Conservation (phyloP, 306 rosid species). For the Clitoria ternatea region DNA sequence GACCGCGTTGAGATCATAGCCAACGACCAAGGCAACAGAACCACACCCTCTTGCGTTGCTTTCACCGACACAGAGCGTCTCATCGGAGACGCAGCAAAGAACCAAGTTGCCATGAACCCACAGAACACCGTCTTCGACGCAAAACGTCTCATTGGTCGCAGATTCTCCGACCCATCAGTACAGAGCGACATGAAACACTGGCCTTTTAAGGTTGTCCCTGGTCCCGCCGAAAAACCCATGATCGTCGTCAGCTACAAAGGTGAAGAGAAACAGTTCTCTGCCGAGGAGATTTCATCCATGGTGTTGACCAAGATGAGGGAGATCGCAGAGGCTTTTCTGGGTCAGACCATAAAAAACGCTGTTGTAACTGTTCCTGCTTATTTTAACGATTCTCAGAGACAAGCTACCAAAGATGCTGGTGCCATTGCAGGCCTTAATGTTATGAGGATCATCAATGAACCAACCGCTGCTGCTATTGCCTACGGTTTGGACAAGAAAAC, state of each 20-base stretch:
- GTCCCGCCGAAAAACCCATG: slow-evolving; percentile 48
- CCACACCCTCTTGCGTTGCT: slow-evolving; percentile 49
- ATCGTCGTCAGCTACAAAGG: slow-evolving; percentile 40
- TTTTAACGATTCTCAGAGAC: slow-evolving; percentile 49
- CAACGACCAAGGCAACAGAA: slow-evolving; percentile 51
- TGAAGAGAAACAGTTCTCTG: slow-evolving; percentile 42
- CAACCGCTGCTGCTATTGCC: slow-evolving; percentile 53
- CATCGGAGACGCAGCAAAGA: slow-evolving; percentile 49
- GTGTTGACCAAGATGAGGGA: slow-evolving; percentile 42
- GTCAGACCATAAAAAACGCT: slow-evolving; percentile 29
- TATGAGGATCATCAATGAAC: slow-evolving; percentile 48
- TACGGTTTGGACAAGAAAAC: slow-evolving; percentile 50
- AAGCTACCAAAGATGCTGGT: slow-evolving; percentile 47
- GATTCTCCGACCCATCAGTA: slow-evolving; percentile 38
- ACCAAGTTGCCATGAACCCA: slow-evolving; percentile 57
- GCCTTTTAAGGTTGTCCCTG: slow-evolving; percentile 41
- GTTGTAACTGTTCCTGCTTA: slow-evolving; percentile 49
- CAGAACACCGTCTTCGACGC: slow-evolving; percentile 51
- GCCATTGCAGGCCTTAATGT: slow-evolving; percentile 45
- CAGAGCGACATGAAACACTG: slow-evolving; percentile 44
- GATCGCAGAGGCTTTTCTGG: slow-evolving; percentile 43
- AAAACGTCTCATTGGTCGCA: slow-evolving; percentile 34
- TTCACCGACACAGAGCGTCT: slow-evolving; percentile 48
- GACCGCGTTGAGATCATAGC: slow-evolving; percentile 57
- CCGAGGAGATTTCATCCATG: slow-evolving; percentile 50